Base-by-base conservation (phyloP, 75 land plant species). In the Selaginella tamariscina region DNA sequence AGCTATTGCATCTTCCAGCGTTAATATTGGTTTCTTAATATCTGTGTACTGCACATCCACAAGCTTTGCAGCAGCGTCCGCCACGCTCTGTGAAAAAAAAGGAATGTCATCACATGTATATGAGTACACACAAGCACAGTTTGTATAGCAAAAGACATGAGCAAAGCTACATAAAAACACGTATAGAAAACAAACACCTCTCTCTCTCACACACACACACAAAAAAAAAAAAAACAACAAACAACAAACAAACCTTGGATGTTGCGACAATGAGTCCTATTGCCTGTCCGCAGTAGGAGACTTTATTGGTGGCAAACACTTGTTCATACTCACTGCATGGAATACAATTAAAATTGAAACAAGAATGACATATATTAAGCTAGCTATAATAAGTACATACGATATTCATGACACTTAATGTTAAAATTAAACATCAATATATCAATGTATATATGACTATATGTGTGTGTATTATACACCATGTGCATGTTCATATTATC, bases 1-100 rank as follows among this genome's bases (percentile, higher is more conserved):
- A 13, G 78, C 30, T 33, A 78, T 65, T n/a, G 80, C 80, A 78
- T 78, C 80, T 57, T 78, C 77, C 56, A 78, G 63, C 29, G 73
- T 78, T 26, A 78, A 44, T 28, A 78, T 78, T 1, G 80, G 80
- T 30, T 64, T 64, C 56, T 70, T 55, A 18, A 74, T 32, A 30
- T 78, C 73, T n/a, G 65, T 63, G 31, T 74, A 73, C 11, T 26
- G 54, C 21, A 74, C 72, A 0, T 65, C 64, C 66, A 74, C 80
- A 32, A 78, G 27, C 39, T 69, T 78, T 2, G 78, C 77, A 56
- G 80, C 80, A 18, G 30, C 64, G 70, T 68, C 72, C 68, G 79
- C 79, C n/a, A 73, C 32, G 65, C 29, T 33, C 78, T 76, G 70
- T 2, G 9, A 2, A n/a, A 32, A 1, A 55, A 55, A 5, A 5